Evolutionary conservation across 2,329 filamentous ascomycete species (phyloP).

Genomic region (Cladosporium velox): DNA sequence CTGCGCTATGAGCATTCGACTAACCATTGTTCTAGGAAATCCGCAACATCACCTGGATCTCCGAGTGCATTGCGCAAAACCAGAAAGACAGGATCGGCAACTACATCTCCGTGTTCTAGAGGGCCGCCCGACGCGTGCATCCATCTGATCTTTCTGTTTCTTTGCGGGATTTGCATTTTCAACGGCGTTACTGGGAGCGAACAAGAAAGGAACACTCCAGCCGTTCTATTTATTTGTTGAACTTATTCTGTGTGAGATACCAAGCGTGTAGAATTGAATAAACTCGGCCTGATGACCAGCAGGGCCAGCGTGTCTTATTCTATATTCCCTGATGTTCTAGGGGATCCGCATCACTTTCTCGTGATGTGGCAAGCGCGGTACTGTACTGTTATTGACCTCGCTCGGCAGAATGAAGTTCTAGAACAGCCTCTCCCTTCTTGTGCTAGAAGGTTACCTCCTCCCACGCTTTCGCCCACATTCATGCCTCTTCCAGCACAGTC

Average conservation of each 20-base stretch:
- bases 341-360: background rate
- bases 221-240: slow-evolving; percentile 5
- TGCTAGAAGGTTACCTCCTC: background rate
- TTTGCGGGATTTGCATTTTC: slow-evolving; percentile 11
- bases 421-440: background rate
- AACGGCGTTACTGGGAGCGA: slow-evolving; percentile 19
- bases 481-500: slow-evolving; percentile 24
- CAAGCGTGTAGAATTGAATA: slow-evolving; percentile 16
- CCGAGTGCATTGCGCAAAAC: slow-evolving; percentile 98
- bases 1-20: background rate
- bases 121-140: background rate
- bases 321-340: background rate
- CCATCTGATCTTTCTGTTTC: background rate
- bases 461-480: background rate
- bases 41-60: slow-evolving; percentile 98
- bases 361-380: background rate
- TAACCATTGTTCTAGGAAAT: slow-evolving; percentile 70
- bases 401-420: background rate
- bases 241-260: slow-evolving; percentile 19
- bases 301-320: background rate
- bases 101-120: slow-evolving; percentile 93
- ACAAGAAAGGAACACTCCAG: slow-evolving; percentile 4
- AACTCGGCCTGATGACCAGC: slow-evolving; percentile 7
- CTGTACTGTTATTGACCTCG: background rate
- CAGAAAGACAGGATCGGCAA: slow-evolving; percentile 99